Evolutionary conservation across 768 basidiomycete species (phyloP), one percentile per base, ranked within the genome.

Genomic region (Kwoniella newhampshirensis): DNA sequence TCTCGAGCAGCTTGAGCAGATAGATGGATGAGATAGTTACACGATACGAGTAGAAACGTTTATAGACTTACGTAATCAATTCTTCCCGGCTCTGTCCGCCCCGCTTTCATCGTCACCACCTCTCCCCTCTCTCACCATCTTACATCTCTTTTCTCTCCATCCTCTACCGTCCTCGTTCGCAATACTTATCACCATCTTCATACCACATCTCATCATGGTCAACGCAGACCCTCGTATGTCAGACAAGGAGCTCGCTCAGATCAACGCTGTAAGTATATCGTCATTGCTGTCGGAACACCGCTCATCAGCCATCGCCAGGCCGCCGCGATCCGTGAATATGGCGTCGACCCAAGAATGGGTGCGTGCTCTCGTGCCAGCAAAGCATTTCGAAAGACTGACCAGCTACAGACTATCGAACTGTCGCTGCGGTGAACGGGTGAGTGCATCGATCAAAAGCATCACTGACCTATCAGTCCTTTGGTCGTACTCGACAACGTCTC

Each of bases 401-500:
- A 30, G 12, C 41, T 56, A 21, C 74, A 93, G 92, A 97, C 78
- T 97, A 97, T 80, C 84, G 91, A 62, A 97, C 93, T n/a, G 96
- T 99, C 49, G 91, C 92, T 70, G 94, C 92, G 60, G 88, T 98
- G 79, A 98, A 98, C 72, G 96, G 94, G 92, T 89, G 73, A 79
- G 84, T 77, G 36, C 25, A 9, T 32, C 13, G 5, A 20, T 35
- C 36, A 39, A 15, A 12, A 18, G 46, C 47, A 47, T 27, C 23
- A 30, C 51, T 54, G 47, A 59, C 45, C 36, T 13, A 0, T 17
- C 54, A 93, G 94, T 42, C 96, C 94, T 42, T 82, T 99, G 50
- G 96, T 99, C 57, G 86, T 99, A 13, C 81, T 99, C 63, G 94
- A 99, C 79, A 97, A 98, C 76, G 94, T 99, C 83, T 96, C 94